These are phyloP conservation scores for Boletus sp. DNA, from an alignment of 1,284 basidiomycete genomes.

Conservation along the genomic window DNA sequence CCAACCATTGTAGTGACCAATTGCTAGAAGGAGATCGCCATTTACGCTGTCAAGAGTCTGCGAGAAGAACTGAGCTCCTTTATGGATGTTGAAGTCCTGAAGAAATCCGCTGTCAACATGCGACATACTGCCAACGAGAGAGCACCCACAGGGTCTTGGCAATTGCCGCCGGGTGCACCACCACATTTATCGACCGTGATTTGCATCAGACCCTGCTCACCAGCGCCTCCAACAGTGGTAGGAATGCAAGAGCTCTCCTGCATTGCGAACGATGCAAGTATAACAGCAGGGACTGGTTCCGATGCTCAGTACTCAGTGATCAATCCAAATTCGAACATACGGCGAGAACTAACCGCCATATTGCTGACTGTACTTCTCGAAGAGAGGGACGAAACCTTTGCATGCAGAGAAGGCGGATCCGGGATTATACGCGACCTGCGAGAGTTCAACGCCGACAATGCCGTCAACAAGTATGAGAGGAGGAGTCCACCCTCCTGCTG, in stretches of 20 bases:
- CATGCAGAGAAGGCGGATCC: slow-evolving; percentile 67
- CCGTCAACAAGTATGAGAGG: slow-evolving; percentile 56
- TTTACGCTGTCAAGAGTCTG: slow-evolving; percentile 42
- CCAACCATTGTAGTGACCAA: slow-evolving; percentile 87
- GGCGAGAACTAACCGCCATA: slow-evolving; percentile 40
- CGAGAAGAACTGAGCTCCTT: slow-evolving; percentile 62
- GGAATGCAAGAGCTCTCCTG: slow-evolving; percentile 76
- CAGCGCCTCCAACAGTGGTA: slow-evolving; percentile 67
- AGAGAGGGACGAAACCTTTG: slow-evolving; percentile 50
- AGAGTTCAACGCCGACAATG: slow-evolving; percentile 52
- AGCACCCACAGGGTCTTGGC: slow-evolving; percentile 54
- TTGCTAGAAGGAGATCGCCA: slow-evolving; percentile 61
- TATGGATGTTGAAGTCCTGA: slow-evolving; percentile 68
- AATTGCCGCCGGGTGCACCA: slow-evolving; percentile 61
- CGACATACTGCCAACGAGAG: neutral
- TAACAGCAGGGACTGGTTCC: slow-evolving; percentile 46
- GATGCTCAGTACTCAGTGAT: neutral
- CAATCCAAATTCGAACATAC: neutral
- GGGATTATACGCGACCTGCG: slow-evolving; percentile 45
- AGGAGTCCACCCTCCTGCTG: slow-evolving; percentile 60
- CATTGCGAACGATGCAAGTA: slow-evolving; percentile 85
- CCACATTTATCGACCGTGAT: slow-evolving; percentile 78
- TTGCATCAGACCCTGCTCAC: slow-evolving; percentile 87
- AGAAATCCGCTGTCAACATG: neutral
- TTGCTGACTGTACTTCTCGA: slow-evolving; percentile 62